phyloP scores from a whole-genome alignment of 106 monocot species.

The Allium cepa region DNA sequence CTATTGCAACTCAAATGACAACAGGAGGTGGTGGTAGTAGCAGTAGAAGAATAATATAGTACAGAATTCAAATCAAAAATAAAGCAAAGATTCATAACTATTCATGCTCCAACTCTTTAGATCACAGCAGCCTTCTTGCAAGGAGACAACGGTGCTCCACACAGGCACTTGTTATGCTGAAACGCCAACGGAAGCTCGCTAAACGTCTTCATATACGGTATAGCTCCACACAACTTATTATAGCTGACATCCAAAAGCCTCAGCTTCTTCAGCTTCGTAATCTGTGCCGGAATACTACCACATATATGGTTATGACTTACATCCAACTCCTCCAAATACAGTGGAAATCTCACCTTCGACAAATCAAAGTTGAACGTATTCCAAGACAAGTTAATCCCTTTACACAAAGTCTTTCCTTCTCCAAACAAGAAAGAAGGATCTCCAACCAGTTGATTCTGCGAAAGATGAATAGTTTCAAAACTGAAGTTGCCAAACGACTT shows the following conservation, averaged over 20 bases:
- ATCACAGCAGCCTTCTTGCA: background rate
- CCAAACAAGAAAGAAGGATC: slow-evolving; percentile 45
- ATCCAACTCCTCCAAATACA: slow-evolving; percentile 5
- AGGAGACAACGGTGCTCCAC: slow-evolving; percentile 10
- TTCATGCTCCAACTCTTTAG: background rate
- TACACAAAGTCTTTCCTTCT: slow-evolving; percentile 6
- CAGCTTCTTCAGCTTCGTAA: slow-evolving; percentile 9
- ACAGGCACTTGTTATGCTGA: slow-evolving; percentile 12
- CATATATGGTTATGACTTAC: slow-evolving; percentile 12
- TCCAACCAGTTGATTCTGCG: slow-evolving; percentile 38
- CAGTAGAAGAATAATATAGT: no score
- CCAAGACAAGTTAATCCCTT: slow-evolving; percentile 25
- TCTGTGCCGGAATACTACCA: slow-evolving; percentile 12
- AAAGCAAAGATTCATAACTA: no score
- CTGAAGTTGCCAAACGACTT: slow-evolving; percentile 2
- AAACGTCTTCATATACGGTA: slow-evolving; percentile 18
- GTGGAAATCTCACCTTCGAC: slow-evolving; percentile 23
- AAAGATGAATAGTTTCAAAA: slow-evolving; percentile 23
- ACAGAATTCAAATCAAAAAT: no score
- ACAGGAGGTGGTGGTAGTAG: no score
- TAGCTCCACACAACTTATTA: slow-evolving; percentile 43
- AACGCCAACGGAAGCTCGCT: background rate
- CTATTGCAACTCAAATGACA: no score
- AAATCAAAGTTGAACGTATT: slow-evolving; percentile 49
- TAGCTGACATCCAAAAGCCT: slow-evolving; percentile 31